Conservation (phyloP, 768 basidiomycete species). For the Ephemerocybe angulata region DNA sequence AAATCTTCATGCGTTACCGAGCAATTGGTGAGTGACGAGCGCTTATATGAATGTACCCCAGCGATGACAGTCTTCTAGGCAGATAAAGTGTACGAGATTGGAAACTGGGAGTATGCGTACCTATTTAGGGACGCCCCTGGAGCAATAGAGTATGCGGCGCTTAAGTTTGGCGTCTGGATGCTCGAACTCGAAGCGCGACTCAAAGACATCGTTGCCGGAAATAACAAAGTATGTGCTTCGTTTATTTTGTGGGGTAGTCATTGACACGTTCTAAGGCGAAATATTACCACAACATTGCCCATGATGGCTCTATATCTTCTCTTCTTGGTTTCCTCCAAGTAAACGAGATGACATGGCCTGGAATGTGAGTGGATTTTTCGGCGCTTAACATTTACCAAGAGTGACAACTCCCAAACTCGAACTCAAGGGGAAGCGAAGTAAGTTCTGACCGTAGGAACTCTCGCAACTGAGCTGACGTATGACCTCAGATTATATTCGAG, state of each 20-base stretch:
- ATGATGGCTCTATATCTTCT: constrained; percentile 48
- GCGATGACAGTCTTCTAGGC: constrained; percentile 29
- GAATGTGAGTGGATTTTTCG: constrained; percentile 49
- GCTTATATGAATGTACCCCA: too few species aligned
- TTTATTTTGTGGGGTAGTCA: neutral
- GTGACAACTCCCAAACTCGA: neutral
- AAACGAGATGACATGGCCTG: constrained; percentile 51
- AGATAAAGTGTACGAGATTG: constrained; percentile 49
- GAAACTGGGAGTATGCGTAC: constrained; percentile 62
- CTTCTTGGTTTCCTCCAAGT: constrained; percentile 49
- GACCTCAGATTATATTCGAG: constrained; percentile 46
- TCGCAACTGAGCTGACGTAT: too few species aligned
- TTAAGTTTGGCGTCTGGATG: constrained; percentile 46
- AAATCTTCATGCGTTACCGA: constrained; percentile 42
- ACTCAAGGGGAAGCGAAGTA: neutral
- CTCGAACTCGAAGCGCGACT: constrained; percentile 42
- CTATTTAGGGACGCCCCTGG: constrained; percentile 43
- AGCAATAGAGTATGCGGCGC: constrained; percentile 38
- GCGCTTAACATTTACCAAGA: constrained; percentile 12
- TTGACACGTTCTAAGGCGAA: constrained; percentile 23
- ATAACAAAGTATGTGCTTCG: constrained; percentile 26
- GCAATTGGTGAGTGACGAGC: constrained; percentile 34
- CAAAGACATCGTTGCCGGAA: constrained; percentile 33
- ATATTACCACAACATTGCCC: constrained; percentile 46
- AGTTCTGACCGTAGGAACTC: too few species aligned